Evolutionary conservation across 2,329 filamentous ascomycete genomes (phyloP), one percentile per base, ranked within the genome.

Genomic region (Cadophora sp.): DNA sequence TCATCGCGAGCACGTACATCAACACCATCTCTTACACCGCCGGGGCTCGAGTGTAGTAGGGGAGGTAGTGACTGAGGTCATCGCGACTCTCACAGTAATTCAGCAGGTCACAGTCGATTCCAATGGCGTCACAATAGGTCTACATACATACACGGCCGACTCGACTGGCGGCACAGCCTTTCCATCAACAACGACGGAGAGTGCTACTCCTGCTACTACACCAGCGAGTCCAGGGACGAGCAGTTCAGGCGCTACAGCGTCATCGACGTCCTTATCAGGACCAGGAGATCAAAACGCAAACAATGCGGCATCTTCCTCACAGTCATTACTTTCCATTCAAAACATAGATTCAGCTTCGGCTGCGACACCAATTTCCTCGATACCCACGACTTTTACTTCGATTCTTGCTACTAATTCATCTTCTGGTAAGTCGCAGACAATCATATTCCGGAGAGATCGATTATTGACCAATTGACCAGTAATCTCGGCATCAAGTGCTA

Each of bases 1-100:
- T 77, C 76, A 78, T 72, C 76, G 74, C 64, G 76, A 77, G 73
- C 75, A 76, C 27, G 70, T 72, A 65, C 70, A 70, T 48, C 69
- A 73, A 40, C 72, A 76, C 64, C 68, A 71, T 69, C 66, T 74
- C 61, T 66, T 73, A 37, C 68, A 68, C 19, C 71, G 64, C 27
- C 29, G 9, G 27, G 59, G 48, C 31, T 4, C 53, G 2, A 27
- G 37, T 14, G 53, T 43, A 19, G 46, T 64, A 27, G 59, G 56
- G 9, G 65, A 72, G 27, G 66, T 71, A 12, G 73, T 74, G 5
- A 76, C 75, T 2, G 72, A 76, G 58, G 70, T 77, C 31, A 65
- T 72, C 11, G 66, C 69, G 14, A 78, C 77, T 6, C 68, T 78
- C 27, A 74, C 75, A 9, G 73, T 76, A 31, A 69, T 77, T 14